phyloP scores from a whole-genome alignment of 257 asterid genomes.

The Lantana camara region DNA sequence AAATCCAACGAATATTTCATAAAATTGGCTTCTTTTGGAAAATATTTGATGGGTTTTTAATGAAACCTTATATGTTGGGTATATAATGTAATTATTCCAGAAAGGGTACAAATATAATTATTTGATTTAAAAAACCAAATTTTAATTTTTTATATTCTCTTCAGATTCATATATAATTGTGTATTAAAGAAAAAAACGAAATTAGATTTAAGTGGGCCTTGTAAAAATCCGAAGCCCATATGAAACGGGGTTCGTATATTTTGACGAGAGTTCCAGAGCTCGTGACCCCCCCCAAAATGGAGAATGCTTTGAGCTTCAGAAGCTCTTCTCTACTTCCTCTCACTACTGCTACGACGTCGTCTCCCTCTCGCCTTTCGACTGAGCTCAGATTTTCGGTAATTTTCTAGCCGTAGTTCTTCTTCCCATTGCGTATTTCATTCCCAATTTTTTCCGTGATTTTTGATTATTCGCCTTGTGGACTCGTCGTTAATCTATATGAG shows the following conservation, averaged over 20 bases:
- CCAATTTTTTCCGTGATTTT: conserved; percentile 5
- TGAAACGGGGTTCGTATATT: background rate
- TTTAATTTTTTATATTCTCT: no score
- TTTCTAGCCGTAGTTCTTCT: background rate
- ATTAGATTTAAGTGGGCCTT: conserved; percentile 1
- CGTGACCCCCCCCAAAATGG: conserved; percentile 53
- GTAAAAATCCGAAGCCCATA: conserved; percentile 10
- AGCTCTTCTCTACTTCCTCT: conserved; percentile 54
- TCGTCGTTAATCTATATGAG: conserved; percentile 14
- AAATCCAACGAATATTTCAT: no score
- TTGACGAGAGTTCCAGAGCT: conserved; percentile 27
- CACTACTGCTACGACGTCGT: conserved; percentile 45
- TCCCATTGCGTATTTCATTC: background rate
- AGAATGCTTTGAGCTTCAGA: conserved; percentile 63
- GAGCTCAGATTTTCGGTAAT: conserved; percentile 49
- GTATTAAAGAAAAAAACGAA: background rate
- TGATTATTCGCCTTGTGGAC: conserved; percentile 18
- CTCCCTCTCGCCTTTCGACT: conserved; percentile 38
- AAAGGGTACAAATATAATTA: no score
- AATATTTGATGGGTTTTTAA: no score
- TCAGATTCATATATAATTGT: no score
- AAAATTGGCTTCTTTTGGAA: no score
- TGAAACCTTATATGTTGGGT: no score
- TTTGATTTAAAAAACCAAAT: no score
- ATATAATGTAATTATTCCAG: no score